A percentile compares a stretch with the other conserved stretches of the same genome.
Conservation (phyloP, 1,284 basidiomycete species). For the Tilletiopsis washingtonensis region DNA sequence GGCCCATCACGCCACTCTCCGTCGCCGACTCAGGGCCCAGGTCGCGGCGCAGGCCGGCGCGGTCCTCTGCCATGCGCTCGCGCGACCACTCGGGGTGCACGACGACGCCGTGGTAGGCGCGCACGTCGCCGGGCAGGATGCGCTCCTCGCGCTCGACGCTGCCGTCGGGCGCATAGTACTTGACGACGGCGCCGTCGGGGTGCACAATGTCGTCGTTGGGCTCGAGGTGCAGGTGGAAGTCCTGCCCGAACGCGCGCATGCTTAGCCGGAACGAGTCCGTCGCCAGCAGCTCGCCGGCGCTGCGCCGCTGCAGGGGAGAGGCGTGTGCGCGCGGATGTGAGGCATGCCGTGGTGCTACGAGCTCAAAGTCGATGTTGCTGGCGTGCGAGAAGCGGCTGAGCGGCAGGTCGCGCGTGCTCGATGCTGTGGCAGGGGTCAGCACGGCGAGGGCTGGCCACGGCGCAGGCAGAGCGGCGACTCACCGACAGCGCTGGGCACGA, state of each 20-base stretch:
- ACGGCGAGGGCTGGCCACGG: not conserved
- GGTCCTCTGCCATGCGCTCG: constrained; percentile 25
- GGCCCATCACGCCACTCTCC: constrained; percentile 26
- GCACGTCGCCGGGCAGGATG: constrained; percentile 23
- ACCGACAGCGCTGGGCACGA: not conserved
- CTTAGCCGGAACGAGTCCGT: constrained; percentile 22
- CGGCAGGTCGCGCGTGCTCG: constrained; percentile 1
- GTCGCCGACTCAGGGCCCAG: constrained; percentile 10
- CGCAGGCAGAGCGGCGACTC: not conserved
- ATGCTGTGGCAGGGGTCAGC: constrained; percentile 1
- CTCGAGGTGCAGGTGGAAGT: constrained; percentile 30
- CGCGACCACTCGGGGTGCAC: constrained; percentile 18
- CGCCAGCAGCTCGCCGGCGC: not conserved
- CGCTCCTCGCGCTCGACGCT: constrained; percentile 13
- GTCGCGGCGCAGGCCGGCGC: constrained; percentile 21
- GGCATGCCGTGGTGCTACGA: not conserved
- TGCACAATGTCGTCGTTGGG: constrained; percentile 32
- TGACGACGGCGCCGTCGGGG: constrained; percentile 29
- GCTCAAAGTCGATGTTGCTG: constrained; percentile 7
- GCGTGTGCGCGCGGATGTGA: not conserved
- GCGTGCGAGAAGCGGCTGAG: constrained; percentile 7
- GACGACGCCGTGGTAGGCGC: constrained; percentile 39
- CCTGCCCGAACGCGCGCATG: constrained; percentile 33
- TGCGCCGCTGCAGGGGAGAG: not conserved
- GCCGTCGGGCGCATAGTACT: constrained; percentile 17